phyloP scores from a whole-genome alignment of 192 early-diverging fungal species.

The Podila epicladia region DNA sequence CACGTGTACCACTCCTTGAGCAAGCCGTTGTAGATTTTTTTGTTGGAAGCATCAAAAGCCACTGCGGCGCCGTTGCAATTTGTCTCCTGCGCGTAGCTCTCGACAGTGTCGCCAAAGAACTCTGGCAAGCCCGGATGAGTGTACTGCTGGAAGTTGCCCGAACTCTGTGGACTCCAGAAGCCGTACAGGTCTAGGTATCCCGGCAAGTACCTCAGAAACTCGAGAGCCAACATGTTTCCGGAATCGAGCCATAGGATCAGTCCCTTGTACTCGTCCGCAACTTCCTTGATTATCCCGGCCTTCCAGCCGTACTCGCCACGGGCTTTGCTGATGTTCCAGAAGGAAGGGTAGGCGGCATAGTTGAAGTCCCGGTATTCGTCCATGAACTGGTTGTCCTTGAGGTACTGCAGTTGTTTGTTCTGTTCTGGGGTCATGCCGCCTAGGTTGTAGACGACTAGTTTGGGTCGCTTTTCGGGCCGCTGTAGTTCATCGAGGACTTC shows the following conservation, averaged over 20 bases:
- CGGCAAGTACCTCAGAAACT: conserved; percentile 44
- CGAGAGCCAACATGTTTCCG: conserved; percentile 56
- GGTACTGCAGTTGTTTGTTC: conserved; percentile 37
- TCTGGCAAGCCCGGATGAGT: conserved; percentile 60
- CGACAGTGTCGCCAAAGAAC: conserved; percentile 47
- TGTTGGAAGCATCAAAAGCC: conserved; percentile 55
- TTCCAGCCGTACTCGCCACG: conserved; percentile 69
- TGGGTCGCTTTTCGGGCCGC: conserved; percentile 38
- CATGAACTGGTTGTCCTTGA: conserved; percentile 51
- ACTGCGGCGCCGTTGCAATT: conserved; percentile 65
- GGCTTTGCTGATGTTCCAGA: conserved; percentile 55
- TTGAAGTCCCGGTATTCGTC: conserved; percentile 57
- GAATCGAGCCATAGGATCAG: conserved; percentile 61
- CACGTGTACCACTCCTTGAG: conserved; percentile 59
- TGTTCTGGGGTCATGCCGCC: conserved; percentile 58
- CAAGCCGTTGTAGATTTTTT: conserved; percentile 48
- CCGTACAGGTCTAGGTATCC: conserved; percentile 51
- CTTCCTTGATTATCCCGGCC: conserved; percentile 61
- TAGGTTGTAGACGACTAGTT: conserved; percentile 60
- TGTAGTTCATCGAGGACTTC: conserved; percentile 46
- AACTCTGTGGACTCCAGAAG: conserved; percentile 61
- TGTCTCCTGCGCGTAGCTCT: conserved; percentile 42
- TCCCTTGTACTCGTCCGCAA: conserved; percentile 52
- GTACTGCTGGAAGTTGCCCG: conserved; percentile 53
- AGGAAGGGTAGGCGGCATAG: conserved; percentile 54